Evolutionary conservation across 1,284 basidiomycete species (phyloP).

Genomic region (Meira nashicola): DNA sequence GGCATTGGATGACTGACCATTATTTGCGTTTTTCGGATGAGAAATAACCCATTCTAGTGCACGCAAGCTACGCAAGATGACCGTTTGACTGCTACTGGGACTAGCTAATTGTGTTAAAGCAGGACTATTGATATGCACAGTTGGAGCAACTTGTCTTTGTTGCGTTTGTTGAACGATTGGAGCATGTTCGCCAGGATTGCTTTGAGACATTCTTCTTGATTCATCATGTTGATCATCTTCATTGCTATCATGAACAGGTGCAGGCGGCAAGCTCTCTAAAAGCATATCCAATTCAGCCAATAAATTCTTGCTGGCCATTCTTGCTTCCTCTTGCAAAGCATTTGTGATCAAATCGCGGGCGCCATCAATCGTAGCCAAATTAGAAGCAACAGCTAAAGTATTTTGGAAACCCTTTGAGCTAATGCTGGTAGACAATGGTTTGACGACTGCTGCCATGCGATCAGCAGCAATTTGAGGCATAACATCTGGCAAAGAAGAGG

Average conservation of each 20-base stretch:
- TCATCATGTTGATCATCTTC: conserved; percentile 23
- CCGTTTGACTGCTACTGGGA: conserved; percentile 46
- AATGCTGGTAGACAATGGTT: conserved; percentile 43
- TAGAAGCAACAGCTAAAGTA: conserved; percentile 46
- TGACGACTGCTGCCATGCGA: conserved; percentile 41
- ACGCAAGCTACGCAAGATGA: conserved; percentile 45
- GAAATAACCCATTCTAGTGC: conserved; percentile 40
- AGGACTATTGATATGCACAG: conserved; percentile 23
- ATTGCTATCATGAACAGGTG: conserved; percentile 8
- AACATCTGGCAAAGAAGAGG: not conserved
- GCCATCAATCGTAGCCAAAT: conserved; percentile 36
- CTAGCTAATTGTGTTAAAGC: conserved; percentile 46
- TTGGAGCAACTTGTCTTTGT: not conserved
- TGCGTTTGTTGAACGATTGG: conserved; percentile 16
- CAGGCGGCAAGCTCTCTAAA: conserved; percentile 34
- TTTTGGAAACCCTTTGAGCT: conserved; percentile 50
- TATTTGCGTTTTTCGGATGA: not conserved
- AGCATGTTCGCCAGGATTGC: conserved; percentile 12
- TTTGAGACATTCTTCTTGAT: conserved; percentile 14
- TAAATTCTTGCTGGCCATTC: conserved; percentile 32
- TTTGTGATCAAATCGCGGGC: conserved; percentile 39
- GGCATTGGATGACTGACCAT: not conserved
- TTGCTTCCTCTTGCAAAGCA: conserved; percentile 40
- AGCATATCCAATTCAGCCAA: conserved; percentile 39
- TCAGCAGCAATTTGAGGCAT: conserved; percentile 32